Percentiles rank a stretch among this genome's conserved stretches.
Conservation (phyloP, 352 stramenopile genomes). For the Phytophthora pseudosyringae region DNA sequence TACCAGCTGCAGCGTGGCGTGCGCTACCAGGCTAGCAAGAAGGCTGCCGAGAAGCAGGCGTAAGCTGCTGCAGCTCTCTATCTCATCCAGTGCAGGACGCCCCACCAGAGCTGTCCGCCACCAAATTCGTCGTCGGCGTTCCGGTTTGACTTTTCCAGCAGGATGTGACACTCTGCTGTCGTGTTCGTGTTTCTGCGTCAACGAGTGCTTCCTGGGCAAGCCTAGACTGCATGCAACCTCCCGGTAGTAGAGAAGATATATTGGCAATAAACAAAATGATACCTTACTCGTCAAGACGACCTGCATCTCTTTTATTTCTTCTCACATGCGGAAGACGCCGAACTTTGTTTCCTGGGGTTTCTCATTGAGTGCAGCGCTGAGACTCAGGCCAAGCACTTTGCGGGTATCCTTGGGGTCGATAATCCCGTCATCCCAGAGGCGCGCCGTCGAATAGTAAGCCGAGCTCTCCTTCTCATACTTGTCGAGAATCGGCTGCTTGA, state of each 20-base stretch:
- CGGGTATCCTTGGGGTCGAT: slow-evolving; percentile 96
- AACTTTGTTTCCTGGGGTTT: slow-evolving; percentile 90
- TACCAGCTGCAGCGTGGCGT: slow-evolving; percentile 80
- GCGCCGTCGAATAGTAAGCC: slow-evolving; percentile 95
- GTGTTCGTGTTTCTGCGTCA: slow-evolving; percentile 28
- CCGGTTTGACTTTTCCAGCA: slow-evolving; percentile 18
- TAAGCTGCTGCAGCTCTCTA: slow-evolving; percentile 23
- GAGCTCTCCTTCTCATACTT: slow-evolving; percentile 96
- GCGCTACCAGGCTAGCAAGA: slow-evolving; percentile 45
- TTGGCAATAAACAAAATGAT: slow-evolving; percentile 24
- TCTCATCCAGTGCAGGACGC: slow-evolving; percentile 13
- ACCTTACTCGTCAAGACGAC: slow-evolving; percentile 5
- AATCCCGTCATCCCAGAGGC: slow-evolving; percentile 98
- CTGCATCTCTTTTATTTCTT: slow-evolving; percentile 12
- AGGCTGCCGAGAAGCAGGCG: slow-evolving; percentile 36
- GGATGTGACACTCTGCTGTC: slow-evolving; percentile 13
- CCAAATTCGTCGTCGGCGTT: slow-evolving; percentile 17
- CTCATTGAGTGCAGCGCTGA: slow-evolving; percentile 79
- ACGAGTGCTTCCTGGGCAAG: slow-evolving; percentile 22
- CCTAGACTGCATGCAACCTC: slow-evolving; percentile 28
- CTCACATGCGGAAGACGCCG: slow-evolving; percentile 96
- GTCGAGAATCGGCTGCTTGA: slow-evolving; percentile 96
- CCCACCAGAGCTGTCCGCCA: slow-evolving; percentile 8
- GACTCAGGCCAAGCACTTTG: slow-evolving; percentile 82
- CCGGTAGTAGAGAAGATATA: slow-evolving; percentile 33